Percentiles rank a stretch among this genome's conserved stretches.
These are phyloP conservation scores for Dryadomyces sulphureus DNA, from an alignment of 2,329 filamentous ascomycete genomes.

Conservation along the genomic window DNA sequence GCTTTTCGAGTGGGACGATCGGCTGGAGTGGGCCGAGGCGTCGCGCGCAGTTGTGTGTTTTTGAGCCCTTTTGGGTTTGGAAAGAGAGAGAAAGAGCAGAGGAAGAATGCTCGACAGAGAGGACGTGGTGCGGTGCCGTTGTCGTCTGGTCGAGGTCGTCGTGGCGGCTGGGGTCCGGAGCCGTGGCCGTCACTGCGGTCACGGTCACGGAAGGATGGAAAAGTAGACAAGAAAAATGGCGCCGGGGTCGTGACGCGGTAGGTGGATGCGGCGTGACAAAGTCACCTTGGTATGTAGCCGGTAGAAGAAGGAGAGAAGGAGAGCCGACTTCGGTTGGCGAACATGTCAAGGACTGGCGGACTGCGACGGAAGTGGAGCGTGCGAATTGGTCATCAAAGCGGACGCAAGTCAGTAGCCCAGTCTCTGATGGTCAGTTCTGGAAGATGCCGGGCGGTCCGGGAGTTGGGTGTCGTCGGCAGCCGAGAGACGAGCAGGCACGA, in stretches of 20 bases:
- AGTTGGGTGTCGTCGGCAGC: conserved; percentile 8
- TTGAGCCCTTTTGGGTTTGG: conserved; percentile 8
- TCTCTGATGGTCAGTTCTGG: conserved; percentile 21
- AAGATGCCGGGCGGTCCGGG: conserved; percentile 22
- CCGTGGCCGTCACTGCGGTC: conserved; percentile 12
- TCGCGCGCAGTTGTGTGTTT: not conserved
- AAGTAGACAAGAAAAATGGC: conserved; percentile 13
- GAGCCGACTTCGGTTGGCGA: conserved; percentile 37
- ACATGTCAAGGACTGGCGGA: conserved; percentile 36
- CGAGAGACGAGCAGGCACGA: not conserved
- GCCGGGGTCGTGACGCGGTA: conserved; percentile 30
- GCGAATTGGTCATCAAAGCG: conserved; percentile 24
- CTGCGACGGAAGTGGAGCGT: conserved; percentile 2
- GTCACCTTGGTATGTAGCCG: conserved; percentile 50
- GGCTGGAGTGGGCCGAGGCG: not conserved
- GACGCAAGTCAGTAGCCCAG: conserved; percentile 18
- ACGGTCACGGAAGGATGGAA: conserved; percentile 8
- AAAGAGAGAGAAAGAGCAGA: conserved; percentile 9
- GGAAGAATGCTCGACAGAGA: conserved; percentile 10
- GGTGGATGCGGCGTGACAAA: conserved; percentile 28
- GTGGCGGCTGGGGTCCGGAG: conserved; percentile 10
- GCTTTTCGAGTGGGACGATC: not conserved
- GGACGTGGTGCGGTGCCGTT: conserved; percentile 10
- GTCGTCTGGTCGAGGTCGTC: conserved; percentile 9
- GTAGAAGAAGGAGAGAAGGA: conserved; percentile 41